phyloP scores from a whole-genome alignment of 2,329 filamentous ascomycete genomes.

The Penicillium sp. region DNA sequence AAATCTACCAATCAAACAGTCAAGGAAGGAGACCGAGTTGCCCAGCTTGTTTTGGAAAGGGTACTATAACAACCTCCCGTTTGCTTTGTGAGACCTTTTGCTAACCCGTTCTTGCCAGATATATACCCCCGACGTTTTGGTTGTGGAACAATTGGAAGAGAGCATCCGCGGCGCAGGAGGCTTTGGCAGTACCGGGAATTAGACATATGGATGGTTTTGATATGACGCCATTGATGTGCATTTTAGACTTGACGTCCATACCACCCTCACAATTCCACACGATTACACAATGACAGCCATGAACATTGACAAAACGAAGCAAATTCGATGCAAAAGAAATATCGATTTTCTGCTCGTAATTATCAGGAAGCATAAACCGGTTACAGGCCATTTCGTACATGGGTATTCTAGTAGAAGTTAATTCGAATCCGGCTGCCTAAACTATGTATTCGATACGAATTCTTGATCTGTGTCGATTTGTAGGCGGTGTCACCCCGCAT shows the following conservation, averaged over 20 bases:
- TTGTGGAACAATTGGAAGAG: constrained; percentile 82
- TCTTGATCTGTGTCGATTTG: too few relatives aligned
- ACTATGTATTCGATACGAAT: too few relatives aligned
- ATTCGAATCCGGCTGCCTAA: background rate
- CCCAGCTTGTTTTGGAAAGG: constrained; percentile 88
- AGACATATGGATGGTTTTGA: background rate
- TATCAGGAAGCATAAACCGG: too few relatives aligned
- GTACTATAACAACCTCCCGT: constrained; percentile 31
- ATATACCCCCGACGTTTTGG: constrained; percentile 85
- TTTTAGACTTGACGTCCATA: background rate
- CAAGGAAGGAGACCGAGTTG: constrained; percentile 82
- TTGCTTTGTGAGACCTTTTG: background rate
- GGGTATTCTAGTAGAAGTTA: too few relatives aligned
- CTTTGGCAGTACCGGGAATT: constrained; percentile 76
- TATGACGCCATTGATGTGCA: background rate
- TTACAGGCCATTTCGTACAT: too few relatives aligned
- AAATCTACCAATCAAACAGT: constrained; percentile 39
- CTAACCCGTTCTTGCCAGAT: constrained; percentile 50
- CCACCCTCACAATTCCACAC: background rate
- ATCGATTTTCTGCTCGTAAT: background rate
- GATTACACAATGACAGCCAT: background rate
- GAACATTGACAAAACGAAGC: background rate
- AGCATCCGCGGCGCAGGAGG: constrained; percentile 87
- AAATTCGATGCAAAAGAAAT: background rate
- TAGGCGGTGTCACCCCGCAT: too few relatives aligned